Percentiles rank a stretch among this genome's conserved stretches.
phyloP scores from a whole-genome alignment of 371 early-diverging fungal species.

The Zychaea mexicana region DNA sequence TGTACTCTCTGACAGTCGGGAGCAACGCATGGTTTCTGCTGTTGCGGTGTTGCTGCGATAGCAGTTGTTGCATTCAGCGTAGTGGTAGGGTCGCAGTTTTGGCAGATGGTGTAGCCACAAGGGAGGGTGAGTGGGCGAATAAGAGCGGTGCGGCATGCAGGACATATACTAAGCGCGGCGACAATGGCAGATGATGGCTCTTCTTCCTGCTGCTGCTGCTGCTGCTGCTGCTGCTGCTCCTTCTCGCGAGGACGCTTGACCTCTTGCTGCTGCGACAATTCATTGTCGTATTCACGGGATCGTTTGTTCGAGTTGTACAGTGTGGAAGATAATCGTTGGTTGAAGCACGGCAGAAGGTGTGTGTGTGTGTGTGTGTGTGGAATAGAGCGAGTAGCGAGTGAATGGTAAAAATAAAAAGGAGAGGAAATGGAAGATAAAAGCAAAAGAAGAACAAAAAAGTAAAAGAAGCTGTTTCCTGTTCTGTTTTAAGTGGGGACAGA shows the following conservation, averaged over 20 bases:
- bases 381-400: too few species aligned
- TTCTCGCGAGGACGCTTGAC: not conserved
- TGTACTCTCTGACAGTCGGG: constrained; percentile 21
- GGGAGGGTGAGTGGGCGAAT: constrained; percentile 43
- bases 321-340: not conserved
- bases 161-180: not conserved
- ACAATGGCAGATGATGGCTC: not conserved
- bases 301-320: not conserved
- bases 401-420: too few species aligned
- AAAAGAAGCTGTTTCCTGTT: too few species aligned
- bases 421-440: too few species aligned
- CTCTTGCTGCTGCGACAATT: not conserved
- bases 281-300: not conserved
- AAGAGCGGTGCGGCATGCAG: not conserved
- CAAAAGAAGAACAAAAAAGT: too few species aligned
- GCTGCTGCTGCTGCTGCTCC: too few species aligned
- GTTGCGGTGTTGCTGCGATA: not conserved
- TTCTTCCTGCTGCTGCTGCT: not conserved
- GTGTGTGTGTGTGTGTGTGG: too few species aligned
- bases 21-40: constrained; percentile 5
- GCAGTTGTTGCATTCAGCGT: too few species aligned
- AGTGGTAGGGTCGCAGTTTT: constrained; percentile 28
- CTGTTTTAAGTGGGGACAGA: too few species aligned
- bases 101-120: constrained; percentile 51
- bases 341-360: too few species aligned